Conservation (phyloP, 225 moss, liverwort and hornwort genomes). For the Physcomitrium patens region DNA sequence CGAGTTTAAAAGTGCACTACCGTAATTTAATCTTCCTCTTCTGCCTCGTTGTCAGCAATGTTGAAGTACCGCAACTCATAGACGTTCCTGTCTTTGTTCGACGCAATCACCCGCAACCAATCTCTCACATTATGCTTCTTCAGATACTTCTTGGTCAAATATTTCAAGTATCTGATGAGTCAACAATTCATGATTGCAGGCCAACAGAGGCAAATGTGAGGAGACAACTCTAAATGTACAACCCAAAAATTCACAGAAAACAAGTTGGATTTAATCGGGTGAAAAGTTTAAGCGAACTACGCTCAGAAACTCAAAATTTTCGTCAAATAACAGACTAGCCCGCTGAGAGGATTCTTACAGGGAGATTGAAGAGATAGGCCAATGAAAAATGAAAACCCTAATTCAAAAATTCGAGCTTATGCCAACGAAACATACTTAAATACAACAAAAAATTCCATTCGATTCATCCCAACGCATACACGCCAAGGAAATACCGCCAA, state of each 20-base stretch:
- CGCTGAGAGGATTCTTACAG: too few relatives aligned
- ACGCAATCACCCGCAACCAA: slow-evolving; percentile 76
- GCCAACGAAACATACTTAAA: too few relatives aligned
- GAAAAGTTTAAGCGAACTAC: not conserved
- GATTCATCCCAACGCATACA: slow-evolving; percentile 1
- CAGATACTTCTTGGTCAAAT: slow-evolving; percentile 77
- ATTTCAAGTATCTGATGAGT: slow-evolving; percentile 62
- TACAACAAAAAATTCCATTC: too few relatives aligned
- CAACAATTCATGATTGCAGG: slow-evolving; percentile 16
- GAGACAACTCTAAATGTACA: not conserved
- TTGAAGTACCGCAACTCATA: slow-evolving; percentile 82
- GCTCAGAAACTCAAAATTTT: too few relatives aligned
- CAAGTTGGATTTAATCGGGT: not conserved
- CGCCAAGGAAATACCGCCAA: not conserved
- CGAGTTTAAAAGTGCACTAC: slow-evolving; percentile 16
- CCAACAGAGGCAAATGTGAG: not conserved
- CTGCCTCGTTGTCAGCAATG: slow-evolving; percentile 73
- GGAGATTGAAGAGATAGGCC: too few relatives aligned
- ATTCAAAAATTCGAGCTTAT: not conserved
- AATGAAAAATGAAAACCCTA: not conserved
- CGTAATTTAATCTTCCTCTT: slow-evolving; percentile 61
- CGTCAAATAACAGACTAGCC: too few relatives aligned
- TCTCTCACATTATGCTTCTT: slow-evolving; percentile 86
- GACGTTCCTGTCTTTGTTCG: slow-evolving; percentile 75
- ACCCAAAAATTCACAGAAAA: not conserved